Base-by-base conservation (phyloP, 2,329 filamentous ascomycete species). In the Macrophomina tecta region DNA sequence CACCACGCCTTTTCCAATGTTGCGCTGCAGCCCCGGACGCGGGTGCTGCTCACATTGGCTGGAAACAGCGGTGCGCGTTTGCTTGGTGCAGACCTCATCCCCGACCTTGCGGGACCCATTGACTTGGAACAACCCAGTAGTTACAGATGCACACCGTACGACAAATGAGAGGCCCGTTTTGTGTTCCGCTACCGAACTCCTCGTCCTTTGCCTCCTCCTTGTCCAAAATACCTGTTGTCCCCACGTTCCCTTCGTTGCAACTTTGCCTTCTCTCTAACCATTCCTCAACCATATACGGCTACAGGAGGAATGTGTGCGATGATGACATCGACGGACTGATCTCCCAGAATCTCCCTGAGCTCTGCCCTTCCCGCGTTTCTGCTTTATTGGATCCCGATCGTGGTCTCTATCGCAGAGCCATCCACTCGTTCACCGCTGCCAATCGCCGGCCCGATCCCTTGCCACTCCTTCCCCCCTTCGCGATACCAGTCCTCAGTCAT, bases 51-150 rank as follows among this genome's bases (percentile, higher is more conserved):
- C 55, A 36, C 55, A 58, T 58, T 58, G 55, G 55, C 55, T 58
- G 11, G 36, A 58, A 51, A 51, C 48, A 51, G 48, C 48, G 5
- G 48, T 30, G 48, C 40, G 56, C 28, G 40, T 23, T 34, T 45
- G 56, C 34, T 61, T 61, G 28, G 48, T 34, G 40, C 56, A 46
- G 30, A 61, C 56, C 56, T 34, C 16, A 56, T 56, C 34, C 53
- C 34, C 34, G 53, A 40, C 53, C 40, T 8, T 46, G 56, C 40
- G 28, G 42, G 40, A 34, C 28, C 40, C 56, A 18, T 61, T 18
- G 56, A 61, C 56, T 48, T 61, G 56, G 56, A 61, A 61, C 40
- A 61, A 28, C 56, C 56, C 56, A 61, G 56, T 12, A 61, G 40
- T 46, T 61, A 48, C 38, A 60, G 55, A 16, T 56, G 53, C 53